A percentile compares a stretch with the other conserved stretches of the same genome.
These are phyloP conservation scores for Dioscorea cayenensis DNA, from an alignment of 116 monocot genomes.

Conservation along the genomic window DNA sequence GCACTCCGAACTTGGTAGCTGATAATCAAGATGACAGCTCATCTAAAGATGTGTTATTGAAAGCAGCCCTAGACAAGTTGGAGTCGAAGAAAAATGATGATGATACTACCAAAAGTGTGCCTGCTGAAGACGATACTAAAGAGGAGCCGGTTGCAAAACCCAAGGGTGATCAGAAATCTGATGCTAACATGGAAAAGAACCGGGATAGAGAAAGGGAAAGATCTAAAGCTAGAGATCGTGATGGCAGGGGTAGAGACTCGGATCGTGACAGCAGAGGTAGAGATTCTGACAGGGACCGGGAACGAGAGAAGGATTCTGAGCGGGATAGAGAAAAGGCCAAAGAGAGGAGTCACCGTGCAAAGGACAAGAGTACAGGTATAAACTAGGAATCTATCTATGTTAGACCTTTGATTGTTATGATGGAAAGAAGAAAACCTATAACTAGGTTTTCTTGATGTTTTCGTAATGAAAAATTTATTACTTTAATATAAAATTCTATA, in stretches of 20 bases:
- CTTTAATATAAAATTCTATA: no score
- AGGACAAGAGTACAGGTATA: conserved; percentile 70
- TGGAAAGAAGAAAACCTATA: no score
- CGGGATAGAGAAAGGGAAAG: conserved; percentile 72
- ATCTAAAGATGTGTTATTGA: conserved; percentile 38
- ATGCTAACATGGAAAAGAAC: conserved; percentile 37
- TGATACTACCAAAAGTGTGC: conserved; percentile 28
- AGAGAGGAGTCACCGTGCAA: conserved; percentile 50
- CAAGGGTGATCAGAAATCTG: conserved; percentile 34
- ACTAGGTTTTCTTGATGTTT: no score
- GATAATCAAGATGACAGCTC: conserved; percentile 28
- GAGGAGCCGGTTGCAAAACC: conserved; percentile 32
- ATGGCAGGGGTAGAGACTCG: conserved; percentile 52
- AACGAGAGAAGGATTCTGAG: conserved; percentile 40
- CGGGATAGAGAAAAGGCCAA: conserved; percentile 47
- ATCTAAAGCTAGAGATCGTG: conserved; percentile 54
- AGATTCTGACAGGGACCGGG: conserved; percentile 59
- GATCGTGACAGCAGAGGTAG: conserved; percentile 35
- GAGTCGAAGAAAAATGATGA: conserved; percentile 63
- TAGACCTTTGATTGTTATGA: no score
- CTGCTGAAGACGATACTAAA: conserved; percentile 33
- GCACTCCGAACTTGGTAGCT: conserved; percentile 15
- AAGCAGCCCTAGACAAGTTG: conserved; percentile 50
- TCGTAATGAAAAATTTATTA: no score
- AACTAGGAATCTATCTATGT: neutral